Percentiles rank a stretch among this genome's conserved stretches.
phyloP scores from a whole-genome alignment of 805 yeast species.

The Ogataea nakhonphanomensis region DNA sequence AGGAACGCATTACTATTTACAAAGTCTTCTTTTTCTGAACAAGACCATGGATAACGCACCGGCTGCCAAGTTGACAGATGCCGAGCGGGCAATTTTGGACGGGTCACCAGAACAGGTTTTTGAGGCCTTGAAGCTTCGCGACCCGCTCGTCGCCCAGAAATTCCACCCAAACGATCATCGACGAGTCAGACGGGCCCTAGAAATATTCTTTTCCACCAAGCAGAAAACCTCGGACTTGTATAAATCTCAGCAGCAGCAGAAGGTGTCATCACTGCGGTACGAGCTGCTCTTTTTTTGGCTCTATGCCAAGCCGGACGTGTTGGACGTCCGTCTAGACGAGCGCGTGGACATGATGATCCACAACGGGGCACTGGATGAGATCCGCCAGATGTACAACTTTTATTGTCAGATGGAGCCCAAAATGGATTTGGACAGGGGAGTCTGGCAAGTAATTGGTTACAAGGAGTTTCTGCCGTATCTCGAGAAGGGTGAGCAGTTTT shows the following conservation, averaged over 20 bases:
- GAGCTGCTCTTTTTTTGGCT: slow-evolving; percentile 79
- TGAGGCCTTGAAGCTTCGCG: slow-evolving; percentile 46
- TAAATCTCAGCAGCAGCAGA: slow-evolving; percentile 49
- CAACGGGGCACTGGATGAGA: slow-evolving; percentile 67
- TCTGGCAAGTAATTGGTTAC: slow-evolving; percentile 95
- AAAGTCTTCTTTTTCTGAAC: slow-evolving; percentile 68
- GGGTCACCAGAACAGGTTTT: slow-evolving; percentile 53
- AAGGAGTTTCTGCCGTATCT: slow-evolving; percentile 74
- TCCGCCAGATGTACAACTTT: slow-evolving; percentile 51
- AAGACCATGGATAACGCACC: slow-evolving; percentile 47
- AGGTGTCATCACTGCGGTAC: slow-evolving; percentile 49
- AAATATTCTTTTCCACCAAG: slow-evolving; percentile 68
- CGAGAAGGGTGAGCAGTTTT: slow-evolving; percentile 18
- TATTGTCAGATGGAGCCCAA: slow-evolving; percentile 34
- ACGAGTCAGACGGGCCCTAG: slow-evolving; percentile 75
- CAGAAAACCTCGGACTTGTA: slow-evolving; percentile 69
- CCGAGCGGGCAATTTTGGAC: slow-evolving; percentile 45
- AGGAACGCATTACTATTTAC: slow-evolving; percentile 93
- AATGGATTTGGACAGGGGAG: slow-evolving; percentile 65
- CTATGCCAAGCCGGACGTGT: slow-evolving; percentile 55
- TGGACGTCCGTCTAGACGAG: slow-evolving; percentile 63
- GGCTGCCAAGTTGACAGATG: slow-evolving; percentile 25
- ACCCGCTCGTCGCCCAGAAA: slow-evolving; percentile 71
- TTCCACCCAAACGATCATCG: slow-evolving; percentile 91
- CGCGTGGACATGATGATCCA: slow-evolving; percentile 84